Evolutionary conservation across 1,139 yeast genomes (phyloP), one percentile per base, ranked within the genome.

Genomic region (Taphrina flavorubra): DNA sequence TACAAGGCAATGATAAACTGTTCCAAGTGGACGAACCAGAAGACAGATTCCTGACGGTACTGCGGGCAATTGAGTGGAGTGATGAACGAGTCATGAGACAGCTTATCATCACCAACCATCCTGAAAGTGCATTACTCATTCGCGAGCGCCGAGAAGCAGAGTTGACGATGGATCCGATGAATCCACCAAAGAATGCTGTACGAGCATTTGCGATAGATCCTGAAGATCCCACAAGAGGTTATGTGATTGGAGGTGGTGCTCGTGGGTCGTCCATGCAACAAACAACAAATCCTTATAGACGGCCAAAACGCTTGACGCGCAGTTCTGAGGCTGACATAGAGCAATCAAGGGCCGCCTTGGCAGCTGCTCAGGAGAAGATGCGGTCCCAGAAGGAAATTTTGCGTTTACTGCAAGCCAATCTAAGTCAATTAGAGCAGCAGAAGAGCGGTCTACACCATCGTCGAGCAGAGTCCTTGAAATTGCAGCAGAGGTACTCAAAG

Each of bases 61-160:
- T 86, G 16, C 94, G 90, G 75, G 85, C 84, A 42, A 74, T 92
- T 39, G 82, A 72, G 44, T 71, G 73, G 64, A 16, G 67, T 46
- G 65, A 70, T 47, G 69, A 66, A 25, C 56, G 58, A 20, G 70
- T 70, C 40, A 67, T 59, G 44, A 66, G 62, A n/a, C 69, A 60
- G 13, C 78, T 92, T 68, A 86, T 92, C 69, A 97, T 92, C 78
- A 74, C 82, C 16, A 82, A 82, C 68, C 81, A 79, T 39, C 83
- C 90, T 64, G 97, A 92, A 74, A 81, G 83, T 37, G 79, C 83
- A 0, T 79, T 88, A 0, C 78, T 92, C 51, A 81, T 86, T 31
- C 80, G 82, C 1, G 80, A 85, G 61, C 80, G 86, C 70, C 73
- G 75, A 1, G 82, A 81, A n/a, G 94, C 90, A 0, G 84, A 83